Conservation (phyloP, 257 asterid genomes). For the Penstemon newberryi region DNA sequence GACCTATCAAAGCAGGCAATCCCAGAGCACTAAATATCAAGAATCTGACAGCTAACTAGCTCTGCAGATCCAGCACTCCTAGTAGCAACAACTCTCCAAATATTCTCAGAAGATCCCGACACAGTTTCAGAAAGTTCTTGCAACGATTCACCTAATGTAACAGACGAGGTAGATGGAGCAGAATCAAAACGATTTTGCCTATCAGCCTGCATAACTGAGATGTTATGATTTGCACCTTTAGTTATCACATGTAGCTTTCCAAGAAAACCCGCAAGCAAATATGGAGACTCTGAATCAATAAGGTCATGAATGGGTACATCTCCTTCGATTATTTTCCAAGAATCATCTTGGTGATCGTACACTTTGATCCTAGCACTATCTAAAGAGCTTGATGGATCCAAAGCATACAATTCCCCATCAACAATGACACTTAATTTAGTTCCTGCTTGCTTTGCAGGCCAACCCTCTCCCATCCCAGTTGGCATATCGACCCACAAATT, state of each 20-base stretch:
- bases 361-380: slow-evolving; percentile 82
- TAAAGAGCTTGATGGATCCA: slow-evolving; percentile 74
- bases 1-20: slow-evolving; percentile 4
- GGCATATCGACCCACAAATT: slow-evolving; percentile 91
- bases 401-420: slow-evolving; percentile 75
- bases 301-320: slow-evolving; percentile 68
- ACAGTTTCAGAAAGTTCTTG: slow-evolving; percentile 43
- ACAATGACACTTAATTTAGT: slow-evolving; percentile 77
- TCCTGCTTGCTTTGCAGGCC: slow-evolving; percentile 98
- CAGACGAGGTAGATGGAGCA: slow-evolving; percentile 42
- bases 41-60: slow-evolving; percentile 81
- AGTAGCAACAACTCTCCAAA: slow-evolving; percentile 62
- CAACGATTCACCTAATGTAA: slow-evolving; percentile 37
- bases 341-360: slow-evolving; percentile 78
- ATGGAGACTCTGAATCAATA: slow-evolving; percentile 71
- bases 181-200: slow-evolving; percentile 39
- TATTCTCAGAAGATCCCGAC: slow-evolving; percentile 47
- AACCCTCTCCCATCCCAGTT: slow-evolving; percentile 92
- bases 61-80: slow-evolving; percentile 65
- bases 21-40: slow-evolving; percentile 43
- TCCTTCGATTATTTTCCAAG: slow-evolving; percentile 82
- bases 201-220: slow-evolving; percentile 69
- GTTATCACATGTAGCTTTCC: slow-evolving; percentile 83
- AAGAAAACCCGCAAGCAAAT: slow-evolving; percentile 71
- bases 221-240: slow-evolving; percentile 60